Evolutionary conservation across 2,329 filamentous ascomycete species (phyloP).

Genomic region (Phialophora verrucosa): DNA sequence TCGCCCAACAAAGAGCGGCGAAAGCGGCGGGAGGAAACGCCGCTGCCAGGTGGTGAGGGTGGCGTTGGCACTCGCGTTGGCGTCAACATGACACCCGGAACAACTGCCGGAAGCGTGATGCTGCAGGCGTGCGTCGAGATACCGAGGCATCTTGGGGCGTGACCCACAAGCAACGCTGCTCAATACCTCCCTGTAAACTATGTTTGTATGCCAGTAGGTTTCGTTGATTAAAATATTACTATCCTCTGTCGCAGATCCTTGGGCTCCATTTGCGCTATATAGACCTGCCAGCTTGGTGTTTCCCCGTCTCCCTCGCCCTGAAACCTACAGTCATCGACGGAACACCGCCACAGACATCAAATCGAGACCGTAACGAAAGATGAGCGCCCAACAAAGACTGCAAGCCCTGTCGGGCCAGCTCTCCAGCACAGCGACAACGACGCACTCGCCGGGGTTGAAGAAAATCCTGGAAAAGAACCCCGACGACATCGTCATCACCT

Average conservation of each 20-base stretch:
- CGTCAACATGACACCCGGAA: conserved; percentile 10
- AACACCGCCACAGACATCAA: neutral
- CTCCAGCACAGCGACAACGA: conserved; percentile 24
- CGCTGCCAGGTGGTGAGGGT: neutral
- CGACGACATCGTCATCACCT: conserved; percentile 84
- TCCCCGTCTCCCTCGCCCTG: neutral
- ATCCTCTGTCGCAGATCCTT: neutral
- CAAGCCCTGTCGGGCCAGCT: conserved; percentile 34
- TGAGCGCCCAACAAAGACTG: conserved; percentile 33
- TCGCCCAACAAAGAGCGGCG: neutral
- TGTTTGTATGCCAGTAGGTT: neutral
- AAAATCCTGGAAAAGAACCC: conserved; percentile 63
- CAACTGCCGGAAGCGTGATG: conserved; percentile 11
- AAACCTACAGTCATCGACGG: neutral
- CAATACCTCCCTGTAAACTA: neutral
- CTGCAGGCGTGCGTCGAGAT: neutral
- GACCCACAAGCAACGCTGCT: neutral
- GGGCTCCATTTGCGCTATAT: neutral
- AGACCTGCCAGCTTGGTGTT: neutral
- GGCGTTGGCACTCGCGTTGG: neutral
- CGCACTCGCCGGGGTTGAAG: conserved; percentile 55
- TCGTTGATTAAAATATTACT: neutral
- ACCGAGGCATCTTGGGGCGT: conserved; percentile 11
- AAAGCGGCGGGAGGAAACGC: neutral
- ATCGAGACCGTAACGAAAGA: conserved; percentile 5